Percentiles rank a stretch among this genome's conserved stretches.
Conservation (phyloP, 371 early-diverging fungal species). For the Apophysomyces sp. region DNA sequence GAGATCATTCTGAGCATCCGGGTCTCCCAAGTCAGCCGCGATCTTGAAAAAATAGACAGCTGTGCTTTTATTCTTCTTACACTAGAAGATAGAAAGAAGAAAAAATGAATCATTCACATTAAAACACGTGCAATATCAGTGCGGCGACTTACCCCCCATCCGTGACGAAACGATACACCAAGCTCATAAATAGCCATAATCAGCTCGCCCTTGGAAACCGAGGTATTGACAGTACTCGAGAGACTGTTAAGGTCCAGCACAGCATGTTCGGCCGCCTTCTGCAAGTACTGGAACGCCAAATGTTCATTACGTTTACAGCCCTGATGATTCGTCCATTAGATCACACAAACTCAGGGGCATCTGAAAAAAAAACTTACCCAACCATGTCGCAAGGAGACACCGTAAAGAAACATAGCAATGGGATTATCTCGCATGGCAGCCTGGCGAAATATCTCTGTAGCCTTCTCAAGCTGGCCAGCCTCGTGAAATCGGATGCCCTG, state of each 20-base stretch:
- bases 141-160: slow-evolving; percentile 76
- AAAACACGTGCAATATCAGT: neutral
- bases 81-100: slow-evolving; percentile 11
- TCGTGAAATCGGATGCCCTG: slow-evolving; percentile 63
- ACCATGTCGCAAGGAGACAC: slow-evolving; percentile 75
- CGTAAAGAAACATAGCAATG: slow-evolving; percentile 76
- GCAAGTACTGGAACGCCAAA: slow-evolving; percentile 72
- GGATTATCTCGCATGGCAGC: slow-evolving; percentile 63
- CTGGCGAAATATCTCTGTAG: slow-evolving; percentile 68
- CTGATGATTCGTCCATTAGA: slow-evolving; percentile 16
- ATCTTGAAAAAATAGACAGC: slow-evolving; percentile 86
- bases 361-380: slow-evolving; percentile 43
- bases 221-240: slow-evolving; percentile 25
- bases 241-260: slow-evolving; percentile 57
- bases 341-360: neutral
- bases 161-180: slow-evolving; percentile 79
- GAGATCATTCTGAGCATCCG: slow-evolving; percentile 82
- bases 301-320: slow-evolving; percentile 68
- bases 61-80: slow-evolving; percentile 68
- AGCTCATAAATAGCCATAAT: slow-evolving; percentile 87
- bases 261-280: slow-evolving; percentile 80
- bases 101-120: neutral
- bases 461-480: slow-evolving; percentile 59
- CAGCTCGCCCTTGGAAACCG: slow-evolving; percentile 43
- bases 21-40: slow-evolving; percentile 85